Base-by-base conservation (phyloP, 352 stramenopile species). In the Chrysophaeum taylorii region DNA sequence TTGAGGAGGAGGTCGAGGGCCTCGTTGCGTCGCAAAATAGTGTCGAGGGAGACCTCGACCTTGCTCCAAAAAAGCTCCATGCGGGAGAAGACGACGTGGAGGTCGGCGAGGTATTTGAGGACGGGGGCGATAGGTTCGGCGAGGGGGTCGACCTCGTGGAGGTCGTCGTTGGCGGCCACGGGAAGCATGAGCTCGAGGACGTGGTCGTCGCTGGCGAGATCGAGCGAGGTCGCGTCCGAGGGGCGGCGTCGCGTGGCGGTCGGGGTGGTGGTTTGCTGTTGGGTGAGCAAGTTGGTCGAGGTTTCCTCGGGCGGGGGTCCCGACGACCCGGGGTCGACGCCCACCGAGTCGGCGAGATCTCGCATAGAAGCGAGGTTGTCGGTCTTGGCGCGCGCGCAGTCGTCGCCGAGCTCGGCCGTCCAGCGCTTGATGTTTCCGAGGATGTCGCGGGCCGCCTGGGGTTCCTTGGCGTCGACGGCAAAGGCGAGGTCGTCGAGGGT, bases 31-130 rank as follows among this genome's bases (percentile, higher is more conserved):
- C 27, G 15, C 31, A 66, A 36, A 1, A 66, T n/a, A 16, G 57
- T 45, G 21, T 66, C 57, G 12, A 66, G 36, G 1, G 31, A 43
- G 16, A 45, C 57, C 33, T 45, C 57, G 57, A 66, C 57, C 33
- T 66, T 45, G 57, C 33, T 27, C 57, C 57, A 66, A n/a, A 66
- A 42, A 18, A 66, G 35, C 57, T 66, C 57, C 57, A 66, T 66
- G 33, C 57, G 31, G 1, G 31, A 21, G 36, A 66, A 66, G 33
- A 66, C 57, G 57, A 45, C 57, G 57, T 66, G 57, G 14, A 66
- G 57, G 27, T 38, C 29, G 12, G 9, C 25, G 27, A 63, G 9
- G 33, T 31, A 63, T 31, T 39, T n/a, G 12, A 63, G 33, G 5
- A 63, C 27, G 5, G 12, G 4, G 52, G 27, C 18, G 18, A n/a